Evolutionary conservation across 2,329 filamentous ascomycete species (phyloP).

Genomic region (Hypoxylon sp.): DNA sequence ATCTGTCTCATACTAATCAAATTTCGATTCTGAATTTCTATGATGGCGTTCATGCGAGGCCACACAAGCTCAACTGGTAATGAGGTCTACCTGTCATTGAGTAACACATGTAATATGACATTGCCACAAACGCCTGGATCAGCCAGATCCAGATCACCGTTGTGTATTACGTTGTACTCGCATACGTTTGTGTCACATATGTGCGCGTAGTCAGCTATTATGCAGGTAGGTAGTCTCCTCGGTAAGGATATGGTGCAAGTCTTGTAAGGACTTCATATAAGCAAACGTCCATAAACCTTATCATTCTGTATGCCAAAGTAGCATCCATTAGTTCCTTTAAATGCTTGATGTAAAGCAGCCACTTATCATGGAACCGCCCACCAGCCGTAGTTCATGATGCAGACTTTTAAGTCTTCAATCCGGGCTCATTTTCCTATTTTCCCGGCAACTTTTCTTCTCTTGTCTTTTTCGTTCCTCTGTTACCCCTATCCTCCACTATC

Average conservation of each 20-base stretch:
- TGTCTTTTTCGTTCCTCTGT: not conserved
- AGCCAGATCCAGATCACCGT: not conserved
- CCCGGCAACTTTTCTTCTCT: not conserved
- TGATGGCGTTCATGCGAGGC: not conserved
- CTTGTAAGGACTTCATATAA: not conserved
- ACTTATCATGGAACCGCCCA: not conserved
- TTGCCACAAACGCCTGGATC: not conserved
- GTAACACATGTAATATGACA: not conserved
- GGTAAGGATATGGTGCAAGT: too few relatives aligned
- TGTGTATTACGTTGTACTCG: not conserved
- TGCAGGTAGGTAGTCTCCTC: too few relatives aligned
- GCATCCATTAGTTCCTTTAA: not conserved
- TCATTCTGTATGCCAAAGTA: constrained; percentile 3
- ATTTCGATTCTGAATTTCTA: too few relatives aligned
- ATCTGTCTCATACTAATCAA: constrained; percentile 4
- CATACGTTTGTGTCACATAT: not conserved
- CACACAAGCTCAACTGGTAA: not conserved
- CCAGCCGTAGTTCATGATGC: not conserved
- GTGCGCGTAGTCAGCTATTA: not conserved
- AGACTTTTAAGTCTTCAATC: not conserved
- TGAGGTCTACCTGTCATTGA: not conserved
- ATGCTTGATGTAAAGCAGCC: not conserved
- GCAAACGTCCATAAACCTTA: not conserved
- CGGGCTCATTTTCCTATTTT: not conserved
- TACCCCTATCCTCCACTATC: constrained; percentile 13